Conservation (phyloP, 2,329 filamentous ascomycete species). For the Ascosphaera aggregata region DNA sequence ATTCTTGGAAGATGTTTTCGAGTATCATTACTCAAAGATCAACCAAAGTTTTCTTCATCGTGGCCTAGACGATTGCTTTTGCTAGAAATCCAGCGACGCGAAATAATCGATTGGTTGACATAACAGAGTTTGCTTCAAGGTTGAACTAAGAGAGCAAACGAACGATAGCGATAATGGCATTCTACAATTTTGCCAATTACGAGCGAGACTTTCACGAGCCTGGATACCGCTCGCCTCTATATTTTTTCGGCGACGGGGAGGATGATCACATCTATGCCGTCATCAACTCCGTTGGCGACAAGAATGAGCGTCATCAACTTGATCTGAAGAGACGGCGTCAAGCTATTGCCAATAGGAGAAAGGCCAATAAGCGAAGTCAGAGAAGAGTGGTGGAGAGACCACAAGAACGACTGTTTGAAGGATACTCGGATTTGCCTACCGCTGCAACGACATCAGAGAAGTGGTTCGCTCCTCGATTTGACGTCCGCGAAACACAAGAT, state of each 20-base stretch:
- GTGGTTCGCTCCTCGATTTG: conserved; percentile 21
- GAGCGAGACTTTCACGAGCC: background rate
- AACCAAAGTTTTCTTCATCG: too few relatives aligned
- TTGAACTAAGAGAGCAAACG: background rate
- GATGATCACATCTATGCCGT: background rate
- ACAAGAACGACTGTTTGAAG: background rate
- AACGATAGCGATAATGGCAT: background rate
- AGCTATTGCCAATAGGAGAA: conserved; percentile 1
- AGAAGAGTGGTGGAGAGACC: conserved; percentile 1
- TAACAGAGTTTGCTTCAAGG: background rate
- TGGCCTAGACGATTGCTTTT: too few relatives aligned
- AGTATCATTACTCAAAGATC: too few relatives aligned
- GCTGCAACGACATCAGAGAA: too few relatives aligned
- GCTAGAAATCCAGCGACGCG: background rate
- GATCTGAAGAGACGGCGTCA: conserved; percentile 6
- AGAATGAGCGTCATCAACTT: conserved; percentile 5
- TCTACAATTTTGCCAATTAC: background rate
- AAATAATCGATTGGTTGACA: too few relatives aligned
- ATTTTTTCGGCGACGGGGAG: background rate
- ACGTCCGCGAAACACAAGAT: conserved; percentile 22
- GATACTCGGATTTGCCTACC: too few relatives aligned
- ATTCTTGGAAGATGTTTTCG: too few relatives aligned
- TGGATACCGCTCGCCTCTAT: background rate
- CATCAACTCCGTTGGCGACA: background rate
- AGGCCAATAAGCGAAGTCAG: background rate